These are phyloP conservation scores for Periconia digitata DNA, from an alignment of 2,329 filamentous ascomycete genomes.

Conservation along the genomic window DNA sequence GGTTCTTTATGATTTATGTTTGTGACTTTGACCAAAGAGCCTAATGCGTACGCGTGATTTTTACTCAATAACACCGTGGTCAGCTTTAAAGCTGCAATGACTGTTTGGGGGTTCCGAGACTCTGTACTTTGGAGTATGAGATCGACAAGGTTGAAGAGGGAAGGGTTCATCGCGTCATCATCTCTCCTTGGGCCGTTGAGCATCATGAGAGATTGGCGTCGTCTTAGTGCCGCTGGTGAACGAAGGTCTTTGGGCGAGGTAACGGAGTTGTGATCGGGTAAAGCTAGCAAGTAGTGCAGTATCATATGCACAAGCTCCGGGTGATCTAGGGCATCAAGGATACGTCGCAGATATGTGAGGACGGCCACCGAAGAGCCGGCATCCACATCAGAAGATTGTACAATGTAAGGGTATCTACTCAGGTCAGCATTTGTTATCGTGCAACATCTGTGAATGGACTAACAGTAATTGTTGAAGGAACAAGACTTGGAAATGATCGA, in stretches of 20 bases:
- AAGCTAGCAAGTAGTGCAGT: constrained; percentile 84
- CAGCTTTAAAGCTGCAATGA: constrained; percentile 84
- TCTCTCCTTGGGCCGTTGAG: constrained; percentile 77
- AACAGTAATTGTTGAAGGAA: constrained; percentile 93
- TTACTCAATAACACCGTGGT: constrained; percentile 82
- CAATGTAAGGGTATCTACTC: constrained; percentile 82
- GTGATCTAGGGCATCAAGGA: constrained; percentile 88
- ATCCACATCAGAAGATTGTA: constrained; percentile 96
- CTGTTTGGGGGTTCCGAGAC: constrained; percentile 84
- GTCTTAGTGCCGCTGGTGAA: constrained; percentile 68
- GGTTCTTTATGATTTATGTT: constrained; percentile 56
- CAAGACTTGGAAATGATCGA: constrained; percentile 96
- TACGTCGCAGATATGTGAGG: constrained; percentile 86
- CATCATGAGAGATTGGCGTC: constrained; percentile 86
- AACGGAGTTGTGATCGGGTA: constrained; percentile 59
- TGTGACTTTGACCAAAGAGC: constrained; percentile 71
- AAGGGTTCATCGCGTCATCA: constrained; percentile 75
- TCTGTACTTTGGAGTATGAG: constrained; percentile 81
- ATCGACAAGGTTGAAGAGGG: constrained; percentile 91
- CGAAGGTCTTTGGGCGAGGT: constrained; percentile 38
- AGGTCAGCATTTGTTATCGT: constrained; percentile 12
- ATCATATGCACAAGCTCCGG: constrained; percentile 94
- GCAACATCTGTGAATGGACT: constrained; percentile 30
- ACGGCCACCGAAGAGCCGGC: constrained; percentile 96
- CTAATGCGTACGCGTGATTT: constrained; percentile 83